Percentiles rank a stretch among this genome's conserved stretches.
Evolutionary conservation across 306 rosid species (phyloP).

Genomic region (Benincasa hispida): DNA sequence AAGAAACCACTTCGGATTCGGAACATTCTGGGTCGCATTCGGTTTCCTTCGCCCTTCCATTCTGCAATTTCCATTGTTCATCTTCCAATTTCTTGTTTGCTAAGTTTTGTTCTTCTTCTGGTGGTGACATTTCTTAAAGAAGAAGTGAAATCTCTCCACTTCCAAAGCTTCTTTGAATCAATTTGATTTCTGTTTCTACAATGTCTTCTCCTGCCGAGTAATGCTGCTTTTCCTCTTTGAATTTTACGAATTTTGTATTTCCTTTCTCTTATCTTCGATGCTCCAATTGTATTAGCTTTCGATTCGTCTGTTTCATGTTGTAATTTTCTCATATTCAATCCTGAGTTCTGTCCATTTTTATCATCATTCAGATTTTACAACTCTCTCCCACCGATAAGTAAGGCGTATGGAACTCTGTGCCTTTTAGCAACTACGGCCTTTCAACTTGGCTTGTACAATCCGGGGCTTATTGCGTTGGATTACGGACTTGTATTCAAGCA

Average conservation of each 20-base stretch:
- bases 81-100: neutral
- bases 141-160: neutral
- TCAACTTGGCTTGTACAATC: conserved; percentile 35
- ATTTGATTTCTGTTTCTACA: conserved; percentile 22
- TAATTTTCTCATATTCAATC: neutral
- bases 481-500: conserved; percentile 27
- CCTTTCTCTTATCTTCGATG: no score
- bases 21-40: neutral
- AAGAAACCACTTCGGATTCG: neutral
- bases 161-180: neutral
- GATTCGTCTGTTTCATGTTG: neutral
- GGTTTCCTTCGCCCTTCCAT: neutral
- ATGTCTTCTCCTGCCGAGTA: conserved; percentile 98
- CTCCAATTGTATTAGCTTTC: neutral
- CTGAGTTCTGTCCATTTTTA: neutral
- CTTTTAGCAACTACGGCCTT: conserved; percentile 45
- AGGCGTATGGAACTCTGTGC: conserved; percentile 79
- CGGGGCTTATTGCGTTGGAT: conserved; percentile 18
- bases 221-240: conserved; percentile 11
- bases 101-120: neutral
- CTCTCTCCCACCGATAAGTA: conserved; percentile 88
- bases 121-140: neutral
- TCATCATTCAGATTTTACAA: conserved; percentile 47
- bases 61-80: neutral
- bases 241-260: neutral